Base-by-base conservation (phyloP, 2,329 filamentous ascomycete species). In the Xylariaceae sp. region DNA sequence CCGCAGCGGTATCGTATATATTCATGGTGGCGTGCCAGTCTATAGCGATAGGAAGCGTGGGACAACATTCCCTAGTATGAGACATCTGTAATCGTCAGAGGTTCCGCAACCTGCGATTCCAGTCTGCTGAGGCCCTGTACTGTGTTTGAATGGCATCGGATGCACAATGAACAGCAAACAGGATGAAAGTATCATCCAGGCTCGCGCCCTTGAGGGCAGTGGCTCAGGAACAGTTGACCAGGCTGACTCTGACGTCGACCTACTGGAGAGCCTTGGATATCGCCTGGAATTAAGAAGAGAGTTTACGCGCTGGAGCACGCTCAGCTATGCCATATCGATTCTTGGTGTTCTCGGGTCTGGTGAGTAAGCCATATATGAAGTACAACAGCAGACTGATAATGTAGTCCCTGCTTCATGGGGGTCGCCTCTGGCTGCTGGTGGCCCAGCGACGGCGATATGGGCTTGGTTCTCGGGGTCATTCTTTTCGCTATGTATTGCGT, bases 261-360 rank as follows among this genome's bases (percentile, higher is more conserved):
- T 41, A 7, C 13, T 44, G 15, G 42, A 40, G 28, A 44, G 37
- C 29, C 33, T 41, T n/a, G 15, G 33, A n/a, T 44, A 44, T 26
- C 28, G 19, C 19, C 43, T 83, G 79, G 78, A 83, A 57, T 56
- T 83, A 19, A 69, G 69, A 51, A 69, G 80, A 40, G 77, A 83
- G 51, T 83, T 84, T 54, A 81, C 74, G 29, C 79, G 76, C 70
- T 83, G 78, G 78, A 83, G 78, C 3, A 83, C 79, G 3, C 66
- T 83, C 3, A 83, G 79, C 3, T 83, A 83, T 61, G 79, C 79
- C 19, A 80, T 83, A 45, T 82, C 79, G 9, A 80, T 83, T 46
- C 64, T 83, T 4, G 79, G 79, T 22, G 78, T 83, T 3, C 59
- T 83, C 2, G 79, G 79, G n/a, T 83, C 79, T 1, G 42, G 42